Evolutionary conservation across 768 basidiomycete genomes (phyloP).

Genomic region (Trametopsis cervina): DNA sequence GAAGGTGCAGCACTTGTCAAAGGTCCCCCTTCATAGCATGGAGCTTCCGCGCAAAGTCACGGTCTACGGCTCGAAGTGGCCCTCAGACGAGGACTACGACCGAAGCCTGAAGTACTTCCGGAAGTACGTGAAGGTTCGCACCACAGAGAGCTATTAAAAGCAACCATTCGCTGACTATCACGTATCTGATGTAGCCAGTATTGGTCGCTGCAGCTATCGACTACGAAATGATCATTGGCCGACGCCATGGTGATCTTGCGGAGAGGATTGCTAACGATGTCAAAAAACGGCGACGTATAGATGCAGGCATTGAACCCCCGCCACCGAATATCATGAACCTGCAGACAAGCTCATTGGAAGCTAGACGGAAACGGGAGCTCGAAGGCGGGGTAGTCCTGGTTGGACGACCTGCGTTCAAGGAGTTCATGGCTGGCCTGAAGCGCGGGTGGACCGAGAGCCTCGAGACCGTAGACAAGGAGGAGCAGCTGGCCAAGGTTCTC

Average conservation of each 20-base stretch:
- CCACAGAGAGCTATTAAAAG: too few species aligned
- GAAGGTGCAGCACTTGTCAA: conserved; percentile 71
- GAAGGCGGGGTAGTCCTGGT: conserved; percentile 83
- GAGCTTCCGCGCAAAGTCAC: conserved; percentile 72
- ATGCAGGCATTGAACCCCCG: conserved; percentile 55
- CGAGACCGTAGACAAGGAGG: conserved; percentile 63
- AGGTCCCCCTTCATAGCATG: conserved; percentile 55
- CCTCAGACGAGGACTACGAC: conserved; percentile 90
- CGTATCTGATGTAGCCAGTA: conserved; percentile 80
- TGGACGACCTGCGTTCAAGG: conserved; percentile 89
- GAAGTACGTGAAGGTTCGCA: conserved; percentile 90
- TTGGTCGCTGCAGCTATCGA: conserved; percentile 92
- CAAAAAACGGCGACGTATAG: conserved; percentile 59
- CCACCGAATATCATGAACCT: conserved; percentile 35
- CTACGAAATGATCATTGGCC: conserved; percentile 77
- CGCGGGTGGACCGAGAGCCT: conserved; percentile 78
- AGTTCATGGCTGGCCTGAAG: conserved; percentile 84
- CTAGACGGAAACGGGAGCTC: conserved; percentile 50
- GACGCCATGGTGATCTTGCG: conserved; percentile 82
- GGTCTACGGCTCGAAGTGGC: conserved; percentile 88
- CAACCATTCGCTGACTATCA: too few species aligned
- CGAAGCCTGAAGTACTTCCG: conserved; percentile 83
- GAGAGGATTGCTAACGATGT: conserved; percentile 68
- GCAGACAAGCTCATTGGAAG: conserved; percentile 45
- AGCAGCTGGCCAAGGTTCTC: conserved; percentile 56